phyloP scores from a whole-genome alignment of 345 rosid species.

The Citrus australasica region DNA sequence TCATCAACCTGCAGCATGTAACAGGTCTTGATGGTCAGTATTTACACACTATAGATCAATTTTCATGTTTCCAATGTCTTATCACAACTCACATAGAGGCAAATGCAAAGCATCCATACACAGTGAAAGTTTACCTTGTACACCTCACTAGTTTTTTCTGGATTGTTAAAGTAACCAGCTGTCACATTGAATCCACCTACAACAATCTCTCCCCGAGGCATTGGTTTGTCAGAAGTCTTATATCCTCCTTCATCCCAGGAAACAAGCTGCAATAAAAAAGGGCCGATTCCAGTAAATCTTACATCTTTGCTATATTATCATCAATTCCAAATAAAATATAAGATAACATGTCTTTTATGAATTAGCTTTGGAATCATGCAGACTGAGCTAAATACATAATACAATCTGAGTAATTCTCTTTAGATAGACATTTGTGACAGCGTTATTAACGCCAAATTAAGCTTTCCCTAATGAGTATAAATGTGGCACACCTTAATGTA shows the following conservation, averaged over 20 bases:
- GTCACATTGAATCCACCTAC: constrained; percentile 79
- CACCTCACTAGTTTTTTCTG: constrained; percentile 68
- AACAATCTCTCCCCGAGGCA: constrained; percentile 93
- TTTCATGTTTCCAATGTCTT: neutral
- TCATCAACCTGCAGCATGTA: constrained; percentile 66
- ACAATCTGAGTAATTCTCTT: neutral
- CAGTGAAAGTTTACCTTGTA: constrained; percentile 54
- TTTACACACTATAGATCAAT: neutral
- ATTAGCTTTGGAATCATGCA: neutral
- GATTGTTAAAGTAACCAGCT: constrained; percentile 76
- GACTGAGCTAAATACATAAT: neutral
- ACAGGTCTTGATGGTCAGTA: neutral
- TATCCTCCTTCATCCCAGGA: constrained; percentile 94
- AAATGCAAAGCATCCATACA: neutral
- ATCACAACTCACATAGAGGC: neutral
- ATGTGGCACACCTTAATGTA: constrained; percentile 58
- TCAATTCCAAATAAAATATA: neutral
- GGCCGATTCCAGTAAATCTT: neutral
- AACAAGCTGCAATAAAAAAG: constrained; percentile 58
- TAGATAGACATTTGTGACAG: neutral
- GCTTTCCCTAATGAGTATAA: neutral
- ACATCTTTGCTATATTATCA: neutral
- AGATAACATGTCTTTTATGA: neutral
- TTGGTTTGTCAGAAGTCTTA: constrained; percentile 61
- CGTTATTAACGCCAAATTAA: neutral